Base-by-base conservation (phyloP, 1,284 basidiomycete species). In the Rhodotorula sp. region DNA sequence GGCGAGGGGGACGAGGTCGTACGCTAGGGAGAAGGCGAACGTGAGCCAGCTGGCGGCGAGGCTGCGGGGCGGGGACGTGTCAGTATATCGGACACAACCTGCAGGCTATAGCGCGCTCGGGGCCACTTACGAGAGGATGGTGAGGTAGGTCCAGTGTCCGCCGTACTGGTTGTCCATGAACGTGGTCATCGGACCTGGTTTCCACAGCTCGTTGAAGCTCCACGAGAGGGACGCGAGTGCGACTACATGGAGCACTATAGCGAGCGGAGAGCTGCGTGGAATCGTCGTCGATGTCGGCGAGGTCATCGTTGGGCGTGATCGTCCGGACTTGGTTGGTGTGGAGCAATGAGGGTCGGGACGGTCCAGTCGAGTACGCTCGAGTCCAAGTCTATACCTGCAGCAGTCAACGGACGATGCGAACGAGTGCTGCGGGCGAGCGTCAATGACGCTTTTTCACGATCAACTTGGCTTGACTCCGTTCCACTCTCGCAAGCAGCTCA, bases 41-140 rank as follows among this genome's bases (percentile, higher is more conserved):
- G 61, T 59, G 16, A 70, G 39, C 65, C 71, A 74, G 15, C 69
- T 47, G 12, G 52, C 58, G 57, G 64, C 69, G 62, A 74, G 64
- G 21, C 74, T 76, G 62, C 54, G n/a, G 3, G 47, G 3, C 31
- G 6, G 3, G 20, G 15, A 20, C 18, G 7, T 51, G 26, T 29
- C 7, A 64, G n/a, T 12, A 10, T 14, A 8, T 31, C 6, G 20
- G 26, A n/a, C 26, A 7, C 26, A 29, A 43, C 8, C 54, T 31
- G 26, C 75, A 76, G 5, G 79, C 77, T 23, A 82, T 76, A 14
- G 80, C 80, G 21, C 81, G 78, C 23, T 81, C 71, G 23, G 81
- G 71, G 14, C 80, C 80, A 14, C 83, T 78, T 1, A 82, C 83
- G 72, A 83, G 81, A 29, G 83, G 83, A 75, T 84, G 81, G 70